Percentiles rank a stretch among this genome's conserved stretches.
These are phyloP conservation scores for Santalum album DNA, from an alignment of 164 flowering plant genomes.

Conservation along the genomic window DNA sequence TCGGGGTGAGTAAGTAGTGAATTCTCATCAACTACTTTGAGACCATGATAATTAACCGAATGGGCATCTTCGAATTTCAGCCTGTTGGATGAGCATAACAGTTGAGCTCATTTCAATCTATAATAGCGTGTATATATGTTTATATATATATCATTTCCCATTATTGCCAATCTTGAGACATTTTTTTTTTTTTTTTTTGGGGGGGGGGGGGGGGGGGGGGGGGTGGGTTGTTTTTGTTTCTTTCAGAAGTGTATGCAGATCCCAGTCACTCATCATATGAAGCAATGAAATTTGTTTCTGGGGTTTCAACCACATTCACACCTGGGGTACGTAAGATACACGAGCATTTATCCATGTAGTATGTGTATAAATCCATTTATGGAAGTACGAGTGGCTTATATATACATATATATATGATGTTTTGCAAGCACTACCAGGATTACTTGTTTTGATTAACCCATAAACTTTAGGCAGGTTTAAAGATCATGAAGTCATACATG, in stretches of 20 bases:
- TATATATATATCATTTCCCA: no score
- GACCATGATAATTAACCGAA: no score
- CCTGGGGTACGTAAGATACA: constrained; percentile 61
- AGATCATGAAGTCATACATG: constrained; percentile 78
- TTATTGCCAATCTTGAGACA: no score
- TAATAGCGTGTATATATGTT: no score
- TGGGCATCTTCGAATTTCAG: no score
- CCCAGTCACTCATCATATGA: constrained; percentile 74
- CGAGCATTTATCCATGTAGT: background rate
- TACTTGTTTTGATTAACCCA: constrained; percentile 3
- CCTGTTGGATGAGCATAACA: no score
- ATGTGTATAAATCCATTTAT: background rate
- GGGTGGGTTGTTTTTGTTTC: constrained; percentile 9
- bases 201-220: no score
- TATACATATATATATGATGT: background rate
- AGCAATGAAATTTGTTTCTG: constrained; percentile 75
- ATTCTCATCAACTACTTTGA: no score
- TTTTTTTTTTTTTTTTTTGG: no score
- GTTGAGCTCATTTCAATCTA: no score
- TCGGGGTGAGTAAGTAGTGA: no score
- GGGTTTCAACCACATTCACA: constrained; percentile 70
- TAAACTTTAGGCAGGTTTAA: constrained; percentile 62
- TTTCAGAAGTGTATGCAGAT: constrained; percentile 93
- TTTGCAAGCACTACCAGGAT: background rate
- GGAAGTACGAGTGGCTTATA: background rate